These are phyloP conservation scores for Mucor ambiguus DNA, from an alignment of 371 early-diverging fungal genomes.

Conservation along the genomic window DNA sequence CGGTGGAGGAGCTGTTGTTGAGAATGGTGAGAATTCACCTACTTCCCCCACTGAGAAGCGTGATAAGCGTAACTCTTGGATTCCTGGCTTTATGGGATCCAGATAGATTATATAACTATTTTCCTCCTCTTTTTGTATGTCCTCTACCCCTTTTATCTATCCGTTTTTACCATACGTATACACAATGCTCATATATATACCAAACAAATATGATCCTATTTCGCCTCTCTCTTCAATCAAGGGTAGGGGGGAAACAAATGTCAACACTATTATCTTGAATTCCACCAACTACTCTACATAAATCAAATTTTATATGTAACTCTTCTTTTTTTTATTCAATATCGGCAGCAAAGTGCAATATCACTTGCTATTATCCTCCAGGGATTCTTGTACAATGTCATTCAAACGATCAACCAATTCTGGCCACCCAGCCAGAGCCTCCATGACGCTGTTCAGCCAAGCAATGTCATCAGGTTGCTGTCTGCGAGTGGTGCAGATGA, in stretches of 20 bases:
- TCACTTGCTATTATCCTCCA: constrained; percentile 8
- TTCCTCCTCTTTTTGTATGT: constrained; percentile 7
- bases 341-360: not conserved
- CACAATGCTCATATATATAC: constrained; percentile 6
- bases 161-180: constrained; percentile 4
- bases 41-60: constrained; percentile 30
- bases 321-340: not conserved
- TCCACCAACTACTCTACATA: not conserved
- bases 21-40: constrained; percentile 17
- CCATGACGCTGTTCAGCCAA: constrained; percentile 38
- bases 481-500: constrained; percentile 35
- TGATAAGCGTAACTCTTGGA: constrained; percentile 42
- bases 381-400: constrained; percentile 26
- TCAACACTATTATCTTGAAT: not conserved
- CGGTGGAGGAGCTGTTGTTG: constrained; percentile 71
- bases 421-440: constrained; percentile 42
- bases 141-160: not conserved
- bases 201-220: not conserved
- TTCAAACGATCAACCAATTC: constrained; percentile 39
- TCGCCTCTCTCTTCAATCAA: not conserved
- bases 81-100: constrained; percentile 41
- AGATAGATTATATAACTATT: constrained; percentile 24
- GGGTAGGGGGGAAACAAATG: not conserved
- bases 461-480: constrained; percentile 48
- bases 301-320: constrained; percentile 1